Evolutionary conservation across 148 eudicot genomes (phyloP).

Genomic region (Suaeda aralocaspica): DNA sequence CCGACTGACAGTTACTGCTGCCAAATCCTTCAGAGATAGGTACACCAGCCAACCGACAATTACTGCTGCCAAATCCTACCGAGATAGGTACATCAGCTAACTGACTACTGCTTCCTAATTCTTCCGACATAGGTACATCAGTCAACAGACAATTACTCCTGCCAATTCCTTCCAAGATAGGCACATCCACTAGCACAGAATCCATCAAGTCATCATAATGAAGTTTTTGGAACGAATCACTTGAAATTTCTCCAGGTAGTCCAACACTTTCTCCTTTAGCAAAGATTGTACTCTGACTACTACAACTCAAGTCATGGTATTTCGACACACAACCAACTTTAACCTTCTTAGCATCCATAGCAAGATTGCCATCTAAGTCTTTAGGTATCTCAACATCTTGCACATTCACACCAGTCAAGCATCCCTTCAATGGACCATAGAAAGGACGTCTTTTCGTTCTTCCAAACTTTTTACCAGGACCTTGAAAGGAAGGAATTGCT

Average conservation of each 20-base stretch:
- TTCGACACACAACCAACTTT: neutral
- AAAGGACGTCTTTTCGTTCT: slow-evolving; percentile 14
- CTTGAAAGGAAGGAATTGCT: slow-evolving; percentile 25
- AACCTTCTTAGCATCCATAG: slow-evolving; percentile 14
- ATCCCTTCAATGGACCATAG: slow-evolving; percentile 12
- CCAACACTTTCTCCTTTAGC: slow-evolving; percentile 16
- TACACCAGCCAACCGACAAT: too few species aligned
- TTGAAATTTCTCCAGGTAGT: slow-evolving; percentile 5
- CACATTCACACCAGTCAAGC: slow-evolving; percentile 11
- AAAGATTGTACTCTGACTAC: neutral
- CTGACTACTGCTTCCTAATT: too few species aligned
- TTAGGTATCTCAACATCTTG: slow-evolving; percentile 19
- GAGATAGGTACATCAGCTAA: too few species aligned
- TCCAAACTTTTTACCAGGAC: slow-evolving; percentile 19
- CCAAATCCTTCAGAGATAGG: too few species aligned
- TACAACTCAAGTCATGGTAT: slow-evolving; percentile 12
- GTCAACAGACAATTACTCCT: too few species aligned
- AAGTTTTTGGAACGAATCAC: neutral
- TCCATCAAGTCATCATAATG: neutral
- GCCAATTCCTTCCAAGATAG: neutral
- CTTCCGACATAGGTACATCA: too few species aligned
- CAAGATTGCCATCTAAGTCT: slow-evolving; percentile 16
- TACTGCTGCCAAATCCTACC: too few species aligned
- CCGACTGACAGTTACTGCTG: too few species aligned
- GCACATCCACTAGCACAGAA: slow-evolving; percentile 15